A percentile compares a stretch with the other conserved stretches of the same genome.
phyloP scores from a whole-genome alignment of 768 basidiomycete genomes.

The Boletus tylopilopsis region DNA sequence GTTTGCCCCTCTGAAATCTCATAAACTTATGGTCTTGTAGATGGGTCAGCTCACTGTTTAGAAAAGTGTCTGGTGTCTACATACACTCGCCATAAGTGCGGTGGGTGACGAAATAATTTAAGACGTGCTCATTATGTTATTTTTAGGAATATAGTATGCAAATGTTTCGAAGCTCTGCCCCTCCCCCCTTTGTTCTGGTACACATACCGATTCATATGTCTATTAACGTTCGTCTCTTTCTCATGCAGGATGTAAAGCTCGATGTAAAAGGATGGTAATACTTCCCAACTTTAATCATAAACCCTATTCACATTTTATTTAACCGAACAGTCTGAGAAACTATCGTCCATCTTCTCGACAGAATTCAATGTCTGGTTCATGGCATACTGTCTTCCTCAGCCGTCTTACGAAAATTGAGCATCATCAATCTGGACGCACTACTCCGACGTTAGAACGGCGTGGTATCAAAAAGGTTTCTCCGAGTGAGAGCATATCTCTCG shows the following conservation, averaged over 20 bases:
- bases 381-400: background rate
- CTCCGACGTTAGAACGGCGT: background rate
- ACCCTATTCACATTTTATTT: background rate
- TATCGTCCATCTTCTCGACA: background rate
- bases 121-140: no score
- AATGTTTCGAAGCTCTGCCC: no score
- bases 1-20: no score
- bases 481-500: background rate
- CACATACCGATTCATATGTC: background rate
- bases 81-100: background rate
- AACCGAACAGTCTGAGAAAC: background rate
- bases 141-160: no score
- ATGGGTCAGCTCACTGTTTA: background rate
- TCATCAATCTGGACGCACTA: background rate
- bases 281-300: background rate
- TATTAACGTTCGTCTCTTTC: background rate
- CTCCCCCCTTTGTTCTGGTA: background rate
- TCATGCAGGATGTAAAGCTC: background rate
- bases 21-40: no score
- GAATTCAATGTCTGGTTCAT: background rate
- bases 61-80: background rate
- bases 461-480: background rate
- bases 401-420: background rate
- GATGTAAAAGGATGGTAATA: background rate
- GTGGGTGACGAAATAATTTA: background rate